These are phyloP conservation scores for Cordia subcordata DNA, from an alignment of 257 asterid species.

Conservation along the genomic window DNA sequence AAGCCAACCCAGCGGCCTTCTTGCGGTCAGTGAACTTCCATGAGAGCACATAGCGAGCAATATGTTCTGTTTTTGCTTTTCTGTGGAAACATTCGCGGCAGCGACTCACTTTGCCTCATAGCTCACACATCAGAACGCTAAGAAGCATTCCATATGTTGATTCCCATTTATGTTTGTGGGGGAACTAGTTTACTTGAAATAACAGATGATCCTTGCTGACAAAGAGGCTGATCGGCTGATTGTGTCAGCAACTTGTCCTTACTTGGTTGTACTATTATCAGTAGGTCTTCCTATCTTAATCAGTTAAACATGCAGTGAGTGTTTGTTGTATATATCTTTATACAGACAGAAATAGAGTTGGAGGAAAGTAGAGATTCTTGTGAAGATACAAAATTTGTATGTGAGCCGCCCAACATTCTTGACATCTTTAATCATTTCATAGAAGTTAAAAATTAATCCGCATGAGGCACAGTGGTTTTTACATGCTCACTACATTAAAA, in stretches of 20 bases:
- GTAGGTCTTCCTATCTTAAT: slow-evolving; percentile 3
- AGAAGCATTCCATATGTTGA: no score
- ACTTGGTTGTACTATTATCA: not conserved
- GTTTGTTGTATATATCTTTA: slow-evolving; percentile 5
- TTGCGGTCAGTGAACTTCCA: slow-evolving; percentile 62
- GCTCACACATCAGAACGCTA: no score
- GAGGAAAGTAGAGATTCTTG: slow-evolving; percentile 6
- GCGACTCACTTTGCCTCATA: not conserved
- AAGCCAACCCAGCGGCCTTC: slow-evolving; percentile 82
- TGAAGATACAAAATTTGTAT: no score
- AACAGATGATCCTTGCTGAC: slow-evolving; percentile 2
- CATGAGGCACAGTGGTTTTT: no score
- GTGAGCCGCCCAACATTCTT: no score
- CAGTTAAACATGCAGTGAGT: slow-evolving; percentile 3
- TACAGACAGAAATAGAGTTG: not conserved
- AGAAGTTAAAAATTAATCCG: no score
- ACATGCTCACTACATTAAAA: no score
- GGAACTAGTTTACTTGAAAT: no score
- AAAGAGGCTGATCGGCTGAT: not conserved
- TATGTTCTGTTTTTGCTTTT: not conserved
- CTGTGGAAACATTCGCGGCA: slow-evolving; percentile 7
- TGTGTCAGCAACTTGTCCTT: not conserved
- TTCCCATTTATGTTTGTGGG: no score
- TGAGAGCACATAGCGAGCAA: slow-evolving; percentile 32
- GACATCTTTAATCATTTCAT: no score